Percentiles rank a stretch among this genome's conserved stretches.
These are phyloP conservation scores for Aspergillus mulundensis DNA, from an alignment of 495 filamentous ascomycete species.

Conservation along the genomic window DNA sequence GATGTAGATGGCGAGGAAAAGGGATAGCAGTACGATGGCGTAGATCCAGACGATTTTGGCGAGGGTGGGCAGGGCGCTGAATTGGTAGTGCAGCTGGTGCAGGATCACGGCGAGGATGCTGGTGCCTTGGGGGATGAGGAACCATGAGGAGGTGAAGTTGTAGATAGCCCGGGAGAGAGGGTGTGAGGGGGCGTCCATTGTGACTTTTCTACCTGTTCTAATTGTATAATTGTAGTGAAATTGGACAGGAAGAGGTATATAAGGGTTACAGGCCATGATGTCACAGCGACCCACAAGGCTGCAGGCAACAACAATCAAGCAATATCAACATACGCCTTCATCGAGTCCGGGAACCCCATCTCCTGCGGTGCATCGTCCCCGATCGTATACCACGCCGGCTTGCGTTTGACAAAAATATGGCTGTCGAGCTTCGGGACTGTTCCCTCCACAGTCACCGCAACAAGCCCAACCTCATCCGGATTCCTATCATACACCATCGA, in stretches of 20 bases:
- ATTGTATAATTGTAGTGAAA: no score
- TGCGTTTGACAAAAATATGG: conserved; percentile 2
- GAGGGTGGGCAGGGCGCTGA: conserved; percentile 23
- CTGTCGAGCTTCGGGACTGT: not conserved
- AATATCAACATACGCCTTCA: not conserved
- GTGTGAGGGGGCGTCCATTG: conserved; percentile 5
- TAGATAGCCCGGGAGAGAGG: conserved; percentile 23
- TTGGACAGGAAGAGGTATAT: no score
- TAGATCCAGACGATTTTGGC: conserved; percentile 34
- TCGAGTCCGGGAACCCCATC: not conserved
- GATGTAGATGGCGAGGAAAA: conserved; percentile 23
- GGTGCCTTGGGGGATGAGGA: conserved; percentile 32
- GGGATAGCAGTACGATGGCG: conserved; percentile 21
- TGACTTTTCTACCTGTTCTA: not conserved
- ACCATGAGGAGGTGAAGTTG: conserved; percentile 30
- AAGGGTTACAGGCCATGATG: not conserved
- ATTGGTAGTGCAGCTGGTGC: conserved; percentile 30
- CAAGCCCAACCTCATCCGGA: not conserved
- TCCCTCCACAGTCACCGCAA: not conserved
- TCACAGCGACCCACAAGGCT: not conserved
- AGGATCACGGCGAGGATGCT: conserved; percentile 27
- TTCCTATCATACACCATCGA: not conserved
- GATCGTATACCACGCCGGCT: not conserved
- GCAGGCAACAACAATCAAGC: not conserved
- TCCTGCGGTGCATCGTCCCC: not conserved